A percentile compares a stretch with the other conserved stretches of the same genome.
Evolutionary conservation across 2,329 filamentous ascomycete species (phyloP).

Genomic region (Aaosphaeria arxii): DNA sequence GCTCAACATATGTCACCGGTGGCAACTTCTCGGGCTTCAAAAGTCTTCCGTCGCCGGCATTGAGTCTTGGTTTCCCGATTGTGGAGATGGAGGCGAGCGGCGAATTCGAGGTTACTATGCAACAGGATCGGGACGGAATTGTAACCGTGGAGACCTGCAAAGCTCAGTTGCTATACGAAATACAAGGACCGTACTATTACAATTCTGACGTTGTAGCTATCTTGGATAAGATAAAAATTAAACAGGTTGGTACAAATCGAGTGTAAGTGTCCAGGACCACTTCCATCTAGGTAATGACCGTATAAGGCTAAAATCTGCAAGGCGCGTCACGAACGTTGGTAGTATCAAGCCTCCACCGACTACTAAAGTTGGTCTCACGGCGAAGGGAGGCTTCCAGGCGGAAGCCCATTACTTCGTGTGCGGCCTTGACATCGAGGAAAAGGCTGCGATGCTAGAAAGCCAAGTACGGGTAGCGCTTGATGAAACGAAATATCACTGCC

Average conservation of each 20-base stretch:
- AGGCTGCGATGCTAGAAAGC: slow-evolving; percentile 1
- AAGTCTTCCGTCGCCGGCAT: slow-evolving; percentile 12
- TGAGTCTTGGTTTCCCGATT: slow-evolving; percentile 43
- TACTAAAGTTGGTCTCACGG: slow-evolving; percentile 26
- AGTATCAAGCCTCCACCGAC: slow-evolving; percentile 23
- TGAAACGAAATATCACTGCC: not conserved
- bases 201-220: slow-evolving; percentile 11
- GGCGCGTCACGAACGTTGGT: slow-evolving; percentile 13
- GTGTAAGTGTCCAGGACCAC: not conserved
- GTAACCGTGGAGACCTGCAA: slow-evolving; percentile 6
- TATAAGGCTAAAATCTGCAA: not conserved
- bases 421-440: slow-evolving; percentile 28
- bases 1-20: slow-evolving; percentile 50
- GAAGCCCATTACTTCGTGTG: slow-evolving; percentile 13
- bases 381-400: slow-evolving; percentile 26
- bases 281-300: not conserved
- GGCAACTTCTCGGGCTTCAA: slow-evolving; percentile 50
- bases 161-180: slow-evolving; percentile 39
- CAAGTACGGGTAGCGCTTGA: slow-evolving; percentile 1
- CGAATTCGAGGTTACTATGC: slow-evolving; percentile 44
- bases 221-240: not conserved
- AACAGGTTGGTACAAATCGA: not conserved
- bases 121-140: slow-evolving; percentile 29
- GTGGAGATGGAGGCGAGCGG: slow-evolving; percentile 44
- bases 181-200: slow-evolving; percentile 37